Evolutionary conservation across 2,329 filamentous ascomycete species (phyloP), one percentile per base, ranked within the genome.

Genomic region (Claviceps pazoutovae): DNA sequence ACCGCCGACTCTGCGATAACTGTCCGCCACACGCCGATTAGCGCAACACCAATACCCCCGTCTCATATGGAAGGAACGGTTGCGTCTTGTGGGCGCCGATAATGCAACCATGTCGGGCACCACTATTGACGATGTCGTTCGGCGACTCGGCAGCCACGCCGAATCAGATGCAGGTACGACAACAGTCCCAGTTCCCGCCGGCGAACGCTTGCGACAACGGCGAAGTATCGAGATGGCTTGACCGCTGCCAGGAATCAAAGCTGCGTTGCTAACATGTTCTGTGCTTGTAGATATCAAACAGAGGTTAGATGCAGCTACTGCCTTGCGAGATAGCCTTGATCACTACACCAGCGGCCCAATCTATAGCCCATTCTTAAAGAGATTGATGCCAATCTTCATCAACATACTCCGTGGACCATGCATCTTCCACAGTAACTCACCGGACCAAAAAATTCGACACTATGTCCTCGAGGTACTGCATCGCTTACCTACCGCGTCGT

Each of bases 381-480:
- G 87, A 68, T 76, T 96, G 61, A 85, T 97, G 72, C 93, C 93
- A 41, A 80, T 95, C 37, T 93, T 97, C 70, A 79, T 93, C 64
- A 82, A 79, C 65, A 87, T 95, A 51, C 73, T 99, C 49, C 83
- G 84, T 63, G 88, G 88, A 51, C 83, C 85, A 62, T 90, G 89
- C 41, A 86, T 94, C 57, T 97, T 98, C 65, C 84, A 91, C 60
- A 95, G 87, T 66, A 88, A 84, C 61, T 94, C 88, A 2, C 77
- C 82, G 50, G 93, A 98, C 64, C 93, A 88, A 82, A 94, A 89
- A 79, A 74, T 98, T 58, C 88, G 93, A 57, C 93, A 93, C 65
- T 94, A 86, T 65, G 79, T 95, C 48, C 83, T 99, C 59, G 94
- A 98, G 68, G 95, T 96, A 59, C 75, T 99, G 34, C 89, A 97